Percentiles rank a stretch among this genome's conserved stretches.
Conservation (phyloP, 495 filamentous ascomycete species). For the Mytilinidion resinicola region DNA sequence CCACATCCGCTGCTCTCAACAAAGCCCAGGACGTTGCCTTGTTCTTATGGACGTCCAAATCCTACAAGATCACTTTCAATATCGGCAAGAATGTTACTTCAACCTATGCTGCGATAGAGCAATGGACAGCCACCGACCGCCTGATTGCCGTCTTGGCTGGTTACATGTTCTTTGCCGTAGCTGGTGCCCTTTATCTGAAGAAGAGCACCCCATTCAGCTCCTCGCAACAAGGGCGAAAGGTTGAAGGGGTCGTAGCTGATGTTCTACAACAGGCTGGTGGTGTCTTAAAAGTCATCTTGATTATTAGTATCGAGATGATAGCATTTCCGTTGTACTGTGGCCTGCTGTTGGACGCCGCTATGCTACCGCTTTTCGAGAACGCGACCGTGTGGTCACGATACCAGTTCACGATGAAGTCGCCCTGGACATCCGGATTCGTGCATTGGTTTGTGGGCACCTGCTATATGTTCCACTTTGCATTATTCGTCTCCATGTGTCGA, state of each 20-base stretch:
- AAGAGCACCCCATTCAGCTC: constrained; percentile 60
- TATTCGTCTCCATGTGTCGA: constrained; percentile 98
- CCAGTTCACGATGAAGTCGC: constrained; percentile 65
- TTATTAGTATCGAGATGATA: constrained; percentile 99
- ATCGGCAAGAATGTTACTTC: constrained; percentile 6
- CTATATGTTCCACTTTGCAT: constrained; percentile 99
- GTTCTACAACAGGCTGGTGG: constrained; percentile 86
- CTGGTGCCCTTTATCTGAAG: constrained; percentile 72
- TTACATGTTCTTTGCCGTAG: constrained; percentile 64
- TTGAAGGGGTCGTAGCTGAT: constrained; percentile 76
- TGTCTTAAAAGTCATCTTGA: constrained; percentile 95
- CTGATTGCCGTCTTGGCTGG: constrained; percentile 74
- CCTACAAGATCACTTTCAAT: constrained; percentile 26
- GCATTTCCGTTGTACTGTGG: constrained; percentile 95
- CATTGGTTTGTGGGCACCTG: constrained; percentile 99
- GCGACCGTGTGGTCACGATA: constrained; percentile 70
- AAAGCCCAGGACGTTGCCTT: neutral
- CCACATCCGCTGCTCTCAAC: neutral
- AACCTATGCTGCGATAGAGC: constrained; percentile 25
- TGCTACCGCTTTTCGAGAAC: constrained; percentile 80
- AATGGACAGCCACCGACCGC: constrained; percentile 73
- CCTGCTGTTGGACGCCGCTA: constrained; percentile 76
- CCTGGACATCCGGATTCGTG: constrained; percentile 84
- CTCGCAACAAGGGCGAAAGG: constrained; percentile 57
- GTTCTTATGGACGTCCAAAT: constrained; percentile 15